Percentiles rank a stretch among this genome's conserved stretches.
Evolutionary conservation across 2,329 filamentous ascomycete species (phyloP).

Genomic region (Periconia sp.): DNA sequence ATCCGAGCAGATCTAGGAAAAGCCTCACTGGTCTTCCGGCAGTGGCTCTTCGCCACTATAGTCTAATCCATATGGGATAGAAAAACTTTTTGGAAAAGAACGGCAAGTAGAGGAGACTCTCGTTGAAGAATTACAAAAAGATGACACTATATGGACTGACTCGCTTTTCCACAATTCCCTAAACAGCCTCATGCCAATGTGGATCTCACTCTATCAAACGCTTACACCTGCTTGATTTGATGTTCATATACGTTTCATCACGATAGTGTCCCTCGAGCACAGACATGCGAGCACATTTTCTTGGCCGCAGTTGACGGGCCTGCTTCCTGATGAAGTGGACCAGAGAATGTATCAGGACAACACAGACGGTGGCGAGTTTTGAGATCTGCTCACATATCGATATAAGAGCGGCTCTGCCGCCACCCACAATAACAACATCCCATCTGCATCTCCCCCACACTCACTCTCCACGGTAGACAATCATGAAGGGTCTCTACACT

Average conservation of each 20-base stretch:
- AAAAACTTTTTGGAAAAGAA: background rate
- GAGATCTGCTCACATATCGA: constrained; percentile 7
- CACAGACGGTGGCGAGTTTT: background rate
- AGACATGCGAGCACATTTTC: constrained; percentile 28
- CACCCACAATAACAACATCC: constrained; percentile 7
- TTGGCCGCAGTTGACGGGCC: constrained; percentile 36
- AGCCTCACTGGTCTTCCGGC: constrained; percentile 7
- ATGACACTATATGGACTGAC: constrained; percentile 22
- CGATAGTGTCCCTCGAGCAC: constrained; percentile 26
- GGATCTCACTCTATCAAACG: constrained; percentile 25
- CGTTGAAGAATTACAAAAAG: constrained; percentile 11
- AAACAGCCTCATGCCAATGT: constrained; percentile 22
- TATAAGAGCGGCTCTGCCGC: constrained; percentile 32
- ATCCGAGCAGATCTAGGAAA: constrained; percentile 2
- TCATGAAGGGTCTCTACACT: constrained; percentile 40
- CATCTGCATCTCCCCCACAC: constrained; percentile 22
- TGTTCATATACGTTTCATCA: constrained; percentile 36
- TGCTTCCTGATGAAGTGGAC: constrained; percentile 35
- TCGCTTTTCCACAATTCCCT: constrained; percentile 14
- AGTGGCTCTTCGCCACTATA: constrained; percentile 6
- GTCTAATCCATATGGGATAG: background rate
- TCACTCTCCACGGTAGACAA: constrained; percentile 22
- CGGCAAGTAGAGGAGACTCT: constrained; percentile 2
- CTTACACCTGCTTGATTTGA: constrained; percentile 23
- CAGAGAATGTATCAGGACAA: background rate